phyloP scores from a whole-genome alignment of 2,329 filamentous ascomycete species.

The Amylocarpus encephaloides region DNA sequence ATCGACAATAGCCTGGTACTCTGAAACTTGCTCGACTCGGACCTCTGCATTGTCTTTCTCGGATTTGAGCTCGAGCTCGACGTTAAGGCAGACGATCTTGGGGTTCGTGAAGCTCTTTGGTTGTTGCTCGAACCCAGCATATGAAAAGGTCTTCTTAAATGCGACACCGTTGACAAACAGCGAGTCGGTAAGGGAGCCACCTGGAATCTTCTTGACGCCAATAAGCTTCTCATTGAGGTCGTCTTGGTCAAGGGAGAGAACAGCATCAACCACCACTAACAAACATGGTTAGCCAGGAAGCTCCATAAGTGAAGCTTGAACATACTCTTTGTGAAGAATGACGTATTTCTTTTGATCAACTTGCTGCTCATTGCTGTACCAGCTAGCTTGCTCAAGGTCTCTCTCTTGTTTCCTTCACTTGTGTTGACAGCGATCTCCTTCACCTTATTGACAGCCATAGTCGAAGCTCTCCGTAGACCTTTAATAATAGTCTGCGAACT shows the following conservation, averaged over 20 bases:
- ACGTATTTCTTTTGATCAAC: slow-evolving; percentile 93
- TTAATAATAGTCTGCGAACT: slow-evolving; percentile 98
- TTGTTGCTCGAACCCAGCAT: slow-evolving; percentile 98
- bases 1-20: slow-evolving; percentile 98
- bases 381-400: slow-evolving; percentile 84
- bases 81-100: slow-evolving; percentile 95
- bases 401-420: slow-evolving; percentile 73
- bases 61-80: slow-evolving; percentile 95
- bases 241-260: slow-evolving; percentile 90
- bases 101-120: slow-evolving; percentile 92
- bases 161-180: slow-evolving; percentile 96
- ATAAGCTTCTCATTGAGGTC: slow-evolving; percentile 98
- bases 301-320: neutral
- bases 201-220: slow-evolving; percentile 96
- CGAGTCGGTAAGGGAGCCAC: slow-evolving; percentile 91
- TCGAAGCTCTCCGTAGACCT: slow-evolving; percentile 78
- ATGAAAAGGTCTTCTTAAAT: slow-evolving; percentile 99
- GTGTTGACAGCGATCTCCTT: slow-evolving; percentile 93
- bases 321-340: slow-evolving; percentile 95
- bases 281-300: slow-evolving; percentile 25
- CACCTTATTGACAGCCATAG: slow-evolving; percentile 96
- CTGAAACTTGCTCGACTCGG: slow-evolving; percentile 93
- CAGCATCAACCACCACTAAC: slow-evolving; percentile 93
- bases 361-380: slow-evolving; percentile 99
- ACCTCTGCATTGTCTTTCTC: slow-evolving; percentile 99